Base-by-base conservation (phyloP, 164 flowering plant species). In the Macadamia integrifolia region DNA sequence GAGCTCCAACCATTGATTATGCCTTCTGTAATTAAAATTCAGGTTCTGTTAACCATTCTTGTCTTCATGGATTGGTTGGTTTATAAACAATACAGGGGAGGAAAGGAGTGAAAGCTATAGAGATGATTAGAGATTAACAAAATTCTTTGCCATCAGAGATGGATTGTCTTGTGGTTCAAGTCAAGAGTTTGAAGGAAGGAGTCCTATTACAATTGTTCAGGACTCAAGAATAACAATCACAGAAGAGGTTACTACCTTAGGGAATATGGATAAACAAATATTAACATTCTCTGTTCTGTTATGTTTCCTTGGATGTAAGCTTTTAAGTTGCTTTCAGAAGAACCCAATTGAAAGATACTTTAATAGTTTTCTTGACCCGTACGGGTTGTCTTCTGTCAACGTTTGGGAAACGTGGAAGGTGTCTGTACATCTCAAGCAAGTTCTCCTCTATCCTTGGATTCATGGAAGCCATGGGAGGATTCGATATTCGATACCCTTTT, bases 101-200 rank as follows among this genome's bases (percentile, higher is more conserved):
- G 64, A 40, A 10, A 52, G 64, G 61, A 44, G 35, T 17, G 72
- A 35, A 49, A 64, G 56, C n/a, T 32, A 23, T 62, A 30, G 28
- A 28, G 44, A 71, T 23, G 50, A 35, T 11, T 3, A 46, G 50
- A 35, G 31, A 48, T 28, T 18, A 17, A 63, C 67, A 75, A 76
- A 74, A 80, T 76, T 2, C 63, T 78, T 79, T 79, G 17, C 0
- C 9, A 44, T 61, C 6, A 55, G 79, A 71, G 89, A 66, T 85
- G 73, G 84, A 75, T 77, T 88, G 64, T 69, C 85, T 79, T 88
- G 80, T 79, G 70, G 78, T 77, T 78, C 80, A 88, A 85, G 90
- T 84, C 62, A 80, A 62, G 9, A 60, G 64, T 64, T 72, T 69
- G 61, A 63, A 66, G 65, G 75, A 76, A 73, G 77, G 61, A 62